These are phyloP conservation scores for Sarocladiaceae sp. DNA, from an alignment of 2,329 filamentous ascomycete genomes.

Conservation along the genomic window DNA sequence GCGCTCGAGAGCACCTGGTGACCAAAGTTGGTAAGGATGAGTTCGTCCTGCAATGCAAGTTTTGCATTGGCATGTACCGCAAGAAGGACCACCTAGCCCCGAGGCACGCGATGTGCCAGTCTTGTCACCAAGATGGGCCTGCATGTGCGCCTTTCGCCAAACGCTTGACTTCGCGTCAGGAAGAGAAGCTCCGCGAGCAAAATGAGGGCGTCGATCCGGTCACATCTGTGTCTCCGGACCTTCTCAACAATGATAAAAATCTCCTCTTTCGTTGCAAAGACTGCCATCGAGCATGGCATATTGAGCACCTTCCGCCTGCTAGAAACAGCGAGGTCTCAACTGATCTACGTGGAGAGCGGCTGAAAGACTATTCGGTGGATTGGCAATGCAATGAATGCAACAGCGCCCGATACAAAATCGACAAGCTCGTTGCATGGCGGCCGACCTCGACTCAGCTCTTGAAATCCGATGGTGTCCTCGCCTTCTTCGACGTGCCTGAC, in stretches of 20 bases:
- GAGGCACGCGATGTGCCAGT: constrained; percentile 63
- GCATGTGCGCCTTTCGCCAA: constrained; percentile 71
- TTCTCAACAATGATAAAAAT: constrained; percentile 69
- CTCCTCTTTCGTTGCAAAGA: constrained; percentile 76
- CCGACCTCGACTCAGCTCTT: constrained; percentile 35
- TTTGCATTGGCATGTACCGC: constrained; percentile 64
- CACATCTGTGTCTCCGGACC: constrained; percentile 50
- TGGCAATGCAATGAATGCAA: constrained; percentile 80
- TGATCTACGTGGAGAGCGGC: constrained; percentile 40
- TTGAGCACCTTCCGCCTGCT: constrained; percentile 66
- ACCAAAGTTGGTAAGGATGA: constrained; percentile 73
- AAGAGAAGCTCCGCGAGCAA: constrained; percentile 74
- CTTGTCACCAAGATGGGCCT: constrained; percentile 57
- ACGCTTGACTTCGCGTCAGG: constrained; percentile 68
- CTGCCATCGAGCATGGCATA: constrained; percentile 78
- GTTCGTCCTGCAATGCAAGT: constrained; percentile 86
- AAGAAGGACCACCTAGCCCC: constrained; percentile 67
- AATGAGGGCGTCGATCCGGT: constrained; percentile 76
- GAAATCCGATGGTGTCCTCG: not conserved
- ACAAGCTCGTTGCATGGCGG: constrained; percentile 83
- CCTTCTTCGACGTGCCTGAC: constrained; percentile 39
- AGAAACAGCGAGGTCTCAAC: constrained; percentile 23
- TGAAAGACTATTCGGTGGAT: constrained; percentile 64
- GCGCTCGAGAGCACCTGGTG: constrained; percentile 73
- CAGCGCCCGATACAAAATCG: constrained; percentile 59